phyloP scores from a whole-genome alignment of 83 land plant species.

The Picea engelmannii region DNA sequence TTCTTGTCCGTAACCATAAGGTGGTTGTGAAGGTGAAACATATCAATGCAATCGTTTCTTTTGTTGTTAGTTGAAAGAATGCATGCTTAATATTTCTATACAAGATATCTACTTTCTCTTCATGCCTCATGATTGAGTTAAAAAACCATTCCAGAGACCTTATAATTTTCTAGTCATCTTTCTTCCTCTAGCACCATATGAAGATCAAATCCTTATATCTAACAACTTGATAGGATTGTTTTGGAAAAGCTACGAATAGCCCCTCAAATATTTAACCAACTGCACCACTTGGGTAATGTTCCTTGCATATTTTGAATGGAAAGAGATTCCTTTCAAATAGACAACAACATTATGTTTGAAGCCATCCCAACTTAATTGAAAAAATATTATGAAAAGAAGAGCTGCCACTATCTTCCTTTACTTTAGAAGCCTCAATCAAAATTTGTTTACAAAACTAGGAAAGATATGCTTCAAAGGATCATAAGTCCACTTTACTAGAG shows the following conservation, averaged over 20 bases:
- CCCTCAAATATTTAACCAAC: conserved; percentile 35
- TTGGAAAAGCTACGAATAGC: conserved; percentile 30
- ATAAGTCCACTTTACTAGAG: no score
- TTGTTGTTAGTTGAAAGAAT: conserved; percentile 51
- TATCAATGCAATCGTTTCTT: conserved; percentile 47
- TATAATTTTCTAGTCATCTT: conserved; percentile 48
- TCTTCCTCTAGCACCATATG: conserved; percentile 45
- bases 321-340: no score
- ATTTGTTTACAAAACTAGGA: conserved; percentile 16
- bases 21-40: conserved; percentile 45
- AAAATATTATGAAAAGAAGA: no score
- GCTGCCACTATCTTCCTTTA: no score
- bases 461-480: no score
- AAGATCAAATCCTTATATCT: conserved; percentile 47
- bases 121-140: conserved; percentile 48
- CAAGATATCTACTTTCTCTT: conserved; percentile 46
- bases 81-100: conserved; percentile 58
- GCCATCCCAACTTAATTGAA: no score
- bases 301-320: no score
- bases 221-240: conserved; percentile 37
- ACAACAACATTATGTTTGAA: no score
- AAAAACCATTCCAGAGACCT: conserved; percentile 40
- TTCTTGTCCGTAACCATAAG: conserved; percentile 54
- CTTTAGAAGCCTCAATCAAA: conserved; percentile 20
- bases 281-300: no score